Evolutionary conservation across 1,139 yeast genomes (phyloP), one percentile per base, ranked within the genome.

Genomic region (Suhomyces bolitotheri): DNA sequence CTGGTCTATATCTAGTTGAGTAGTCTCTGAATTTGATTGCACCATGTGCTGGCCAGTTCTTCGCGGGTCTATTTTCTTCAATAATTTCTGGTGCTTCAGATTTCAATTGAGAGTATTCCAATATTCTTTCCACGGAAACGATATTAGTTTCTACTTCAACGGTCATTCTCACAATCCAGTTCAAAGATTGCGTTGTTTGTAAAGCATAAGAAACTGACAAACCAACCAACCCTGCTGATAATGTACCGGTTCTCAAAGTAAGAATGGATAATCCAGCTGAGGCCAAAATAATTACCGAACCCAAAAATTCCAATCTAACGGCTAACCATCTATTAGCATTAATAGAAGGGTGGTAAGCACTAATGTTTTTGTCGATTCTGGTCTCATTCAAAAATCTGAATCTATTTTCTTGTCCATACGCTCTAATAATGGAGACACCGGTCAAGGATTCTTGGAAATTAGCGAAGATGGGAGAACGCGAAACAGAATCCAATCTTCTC

Each of bases 101-200:
- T 27, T 69, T 66, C 49, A 92, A 71, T 26, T 65, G 59, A 12
- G 95, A 77, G 61, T 92, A 92, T 60, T 92, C 97, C 62, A 86
- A 69, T 39, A 90, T 82, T 71, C 98, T 82, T 65, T 92, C 98
- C 28, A 92, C 97, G 5, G 96, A 86, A 29, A 92, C 97, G 66
- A 92, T 90, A 59, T 90, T 90, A 9, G 97, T 88, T 58, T 92
- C 98, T 34, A 92, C 96, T 53, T 90, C 97, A 37, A 90, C 97
- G 0, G 96, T 88, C 97, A 90, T 90, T 64, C 97, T 76, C 22
- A 92, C 97, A 61, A 90, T 88, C 97, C 97, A 90, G 62, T 90
- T 90, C 62, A 92, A 75, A 0, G 96, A 76, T 62, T 90, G 97
- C 0, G 97, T 92, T 43, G 89, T 76, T 61, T 89, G 96, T 48